Percentiles rank a stretch among this genome's conserved stretches.
Evolutionary conservation across 1,284 basidiomycete genomes (phyloP).

Genomic region (Clitocybe nebularis): DNA sequence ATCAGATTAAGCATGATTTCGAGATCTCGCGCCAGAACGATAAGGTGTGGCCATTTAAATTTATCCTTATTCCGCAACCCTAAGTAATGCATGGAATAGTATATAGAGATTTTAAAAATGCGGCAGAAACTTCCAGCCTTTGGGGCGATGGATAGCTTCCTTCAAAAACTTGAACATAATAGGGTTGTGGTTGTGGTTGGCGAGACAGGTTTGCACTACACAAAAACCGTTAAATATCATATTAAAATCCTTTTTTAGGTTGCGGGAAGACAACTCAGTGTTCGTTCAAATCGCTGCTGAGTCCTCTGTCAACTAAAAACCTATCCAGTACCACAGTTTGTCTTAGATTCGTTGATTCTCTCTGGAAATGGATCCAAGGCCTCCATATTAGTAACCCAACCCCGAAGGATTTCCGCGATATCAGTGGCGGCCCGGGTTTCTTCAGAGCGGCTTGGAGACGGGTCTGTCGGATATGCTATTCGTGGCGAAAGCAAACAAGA

Average conservation of each 20-base stretch:
- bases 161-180: slow-evolving; percentile 53
- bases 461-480: slow-evolving; percentile 86
- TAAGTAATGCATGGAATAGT: slow-evolving; percentile 29
- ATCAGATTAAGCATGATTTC: slow-evolving; percentile 56
- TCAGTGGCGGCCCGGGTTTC: slow-evolving; percentile 89
- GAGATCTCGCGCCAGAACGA: slow-evolving; percentile 39
- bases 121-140: slow-evolving; percentile 78
- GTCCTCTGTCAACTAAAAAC: neutral
- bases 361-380: slow-evolving; percentile 60
- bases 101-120: slow-evolving; percentile 51
- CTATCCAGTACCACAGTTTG: slow-evolving; percentile 77
- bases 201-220: slow-evolving; percentile 65
- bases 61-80: neutral
- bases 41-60: slow-evolving; percentile 35
- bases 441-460: slow-evolving; percentile 79
- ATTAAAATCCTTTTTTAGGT: slow-evolving; percentile 50
- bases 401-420: slow-evolving; percentile 85
- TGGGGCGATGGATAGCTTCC: slow-evolving; percentile 60
- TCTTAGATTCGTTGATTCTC: slow-evolving; percentile 79
- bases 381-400: slow-evolving; percentile 88
- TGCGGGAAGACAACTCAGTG: slow-evolving; percentile 89
- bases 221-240: no score
- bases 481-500: slow-evolving; percentile 81
- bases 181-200: slow-evolving; percentile 82
- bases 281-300: slow-evolving; percentile 25